Conservation (phyloP, 306 rosid genomes). For the Inga leiocalycina region DNA sequence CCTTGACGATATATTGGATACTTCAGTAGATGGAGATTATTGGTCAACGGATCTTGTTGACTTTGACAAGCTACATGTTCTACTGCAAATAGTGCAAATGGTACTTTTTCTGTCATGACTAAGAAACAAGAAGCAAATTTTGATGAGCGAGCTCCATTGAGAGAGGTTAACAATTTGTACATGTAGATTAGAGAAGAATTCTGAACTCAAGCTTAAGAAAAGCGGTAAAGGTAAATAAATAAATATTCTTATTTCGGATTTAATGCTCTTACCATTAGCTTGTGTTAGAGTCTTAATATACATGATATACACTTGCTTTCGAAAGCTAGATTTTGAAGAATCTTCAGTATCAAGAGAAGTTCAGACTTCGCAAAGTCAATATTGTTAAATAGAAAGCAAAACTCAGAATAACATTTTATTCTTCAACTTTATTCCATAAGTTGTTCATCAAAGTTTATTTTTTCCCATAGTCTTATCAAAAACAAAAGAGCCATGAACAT, state of each 20-base stretch:
- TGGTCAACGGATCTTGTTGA: conserved; percentile 30
- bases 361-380: background rate
- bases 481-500: conserved; percentile 8
- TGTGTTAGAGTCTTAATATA: background rate
- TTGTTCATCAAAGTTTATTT: background rate
- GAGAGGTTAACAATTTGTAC: conserved; percentile 54
- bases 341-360: background rate
- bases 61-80: conserved; percentile 37
- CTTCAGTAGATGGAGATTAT: conserved; percentile 41
- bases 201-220: conserved; percentile 27
- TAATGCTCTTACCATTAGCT: conserved; percentile 12
- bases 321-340: background rate
- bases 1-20: conserved; percentile 40
- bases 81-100: conserved; percentile 38
- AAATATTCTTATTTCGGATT: background rate
- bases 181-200: conserved; percentile 30
- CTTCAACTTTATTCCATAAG: background rate
- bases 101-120: conserved; percentile 31
- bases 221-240: conserved; percentile 28
- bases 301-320: background rate
- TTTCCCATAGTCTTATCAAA: background rate
- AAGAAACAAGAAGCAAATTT: conserved; percentile 45
- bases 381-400: background rate
- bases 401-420: background rate
- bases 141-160: conserved; percentile 57